Base-by-base conservation (phyloP, 1,139 yeast species). In the Geotrichum reessii region DNA sequence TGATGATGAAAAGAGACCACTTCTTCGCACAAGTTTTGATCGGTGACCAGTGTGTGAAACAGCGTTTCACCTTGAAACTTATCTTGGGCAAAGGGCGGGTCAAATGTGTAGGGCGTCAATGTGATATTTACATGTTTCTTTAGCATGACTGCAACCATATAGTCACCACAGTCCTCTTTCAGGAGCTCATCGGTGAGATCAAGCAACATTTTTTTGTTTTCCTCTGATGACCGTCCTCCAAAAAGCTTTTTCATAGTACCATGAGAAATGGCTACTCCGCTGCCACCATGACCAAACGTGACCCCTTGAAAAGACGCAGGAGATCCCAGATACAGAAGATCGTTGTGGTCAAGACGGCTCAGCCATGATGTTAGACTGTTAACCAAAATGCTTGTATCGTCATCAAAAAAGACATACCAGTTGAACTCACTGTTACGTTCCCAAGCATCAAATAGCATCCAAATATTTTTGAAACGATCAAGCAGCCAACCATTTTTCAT, bases 331-430 rank as follows among this genome's bases (percentile, higher is more conserved):
- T 72, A 73, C 27, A 64, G 60, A 21, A 70, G 66, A 55, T 66
- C 58, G 19, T 59, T 60, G 47, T 68, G 66, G 56, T 71, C 66
- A 37, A 67, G 58, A 33, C 61, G 57, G 25, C 57, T 47, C 31
- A 73, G 65, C 65, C 67, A 67, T 9, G 53, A 58, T 50, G 67
- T 57, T 53, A 73, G 57, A 33, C 66, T 67, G 57, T 68, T 70
- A 62, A 67, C 63, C 61, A 71, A 55, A 37, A 73, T 57, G 58
- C 66, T 73, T 8, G 75, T 65, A 59, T 74, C 77, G 21, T 69
- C 76, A 56, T 74, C 77, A 62, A 73, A 68, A 62, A 74, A 71
- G 44, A 73, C 64, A 61, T 67, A 74, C 77, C 77, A 74, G 47
- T 71, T 70, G 68, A 50, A 58, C 42, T 5, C 63, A 53, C 73